phyloP scores from a whole-genome alignment of 108 stramenopile species.

The Conticribra weissflogii region DNA sequence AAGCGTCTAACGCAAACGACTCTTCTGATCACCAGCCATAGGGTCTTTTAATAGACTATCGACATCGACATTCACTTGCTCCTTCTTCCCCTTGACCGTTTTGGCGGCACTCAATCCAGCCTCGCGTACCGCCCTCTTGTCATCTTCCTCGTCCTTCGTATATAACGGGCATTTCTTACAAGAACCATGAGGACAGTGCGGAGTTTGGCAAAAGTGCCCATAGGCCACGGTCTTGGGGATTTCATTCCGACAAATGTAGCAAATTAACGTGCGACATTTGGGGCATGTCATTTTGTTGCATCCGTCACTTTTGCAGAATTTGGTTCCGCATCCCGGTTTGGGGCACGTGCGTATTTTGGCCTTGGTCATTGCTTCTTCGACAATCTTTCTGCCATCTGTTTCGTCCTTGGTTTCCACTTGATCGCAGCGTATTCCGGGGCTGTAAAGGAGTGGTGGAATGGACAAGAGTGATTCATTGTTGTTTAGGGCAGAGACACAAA shows the following conservation, averaged over 20 bases:
- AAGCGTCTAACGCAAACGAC: neutral
- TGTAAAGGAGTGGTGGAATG: no score
- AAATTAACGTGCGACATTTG: constrained; percentile 67
- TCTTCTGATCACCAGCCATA: neutral
- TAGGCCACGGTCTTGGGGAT: constrained; percentile 61
- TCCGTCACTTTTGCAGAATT: constrained; percentile 72
- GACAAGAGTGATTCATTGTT: no score
- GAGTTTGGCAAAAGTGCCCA: constrained; percentile 81
- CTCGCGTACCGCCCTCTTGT: constrained; percentile 67
- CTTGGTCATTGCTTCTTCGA: constrained; percentile 89
- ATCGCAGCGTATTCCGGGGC: constrained; percentile 70
- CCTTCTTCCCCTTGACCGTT: constrained; percentile 13
- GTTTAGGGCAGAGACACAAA: neutral
- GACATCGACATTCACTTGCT: constrained; percentile 38
- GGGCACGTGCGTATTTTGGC: constrained; percentile 86
- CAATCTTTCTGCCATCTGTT: constrained; percentile 66
- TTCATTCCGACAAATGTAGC: constrained; percentile 80
- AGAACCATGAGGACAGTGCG: constrained; percentile 72
- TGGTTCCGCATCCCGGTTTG: constrained; percentile 61
- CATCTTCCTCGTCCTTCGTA: constrained; percentile 67
- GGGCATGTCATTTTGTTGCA: constrained; percentile 91
- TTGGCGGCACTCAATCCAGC: constrained; percentile 78
- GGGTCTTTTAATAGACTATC: constrained; percentile 36
- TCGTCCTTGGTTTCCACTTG: constrained; percentile 73
- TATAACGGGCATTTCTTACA: constrained; percentile 81